A percentile compares a stretch with the other conserved stretches of the same genome.
Evolutionary conservation across 192 early-diverging fungal genomes (phyloP).

Genomic region (Backusella psychrophila): DNA sequence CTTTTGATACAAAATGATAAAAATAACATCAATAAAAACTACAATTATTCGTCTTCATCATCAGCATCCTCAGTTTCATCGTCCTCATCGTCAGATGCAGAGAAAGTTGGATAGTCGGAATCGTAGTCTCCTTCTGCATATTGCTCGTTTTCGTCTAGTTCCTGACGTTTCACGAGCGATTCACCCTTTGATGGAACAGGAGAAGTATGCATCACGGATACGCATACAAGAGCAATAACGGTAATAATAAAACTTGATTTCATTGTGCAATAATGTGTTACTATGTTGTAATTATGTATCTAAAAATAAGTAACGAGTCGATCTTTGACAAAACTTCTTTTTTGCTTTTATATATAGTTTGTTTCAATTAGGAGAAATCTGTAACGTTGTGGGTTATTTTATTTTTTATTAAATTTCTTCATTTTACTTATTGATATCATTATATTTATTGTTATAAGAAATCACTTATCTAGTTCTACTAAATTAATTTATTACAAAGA

Average conservation of each 20-base stretch:
- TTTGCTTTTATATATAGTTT: neutral
- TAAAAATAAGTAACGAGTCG: neutral
- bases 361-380: neutral
- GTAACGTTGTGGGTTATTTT: neutral
- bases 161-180: neutral
- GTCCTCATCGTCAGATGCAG: neutral
- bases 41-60: neutral
- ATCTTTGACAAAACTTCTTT: neutral
- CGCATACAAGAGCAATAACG: neutral
- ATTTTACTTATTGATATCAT: neutral
- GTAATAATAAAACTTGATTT: neutral
- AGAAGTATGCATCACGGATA: neutral
- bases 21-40: neutral
- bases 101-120: neutral
- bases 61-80: neutral
- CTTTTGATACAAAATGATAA: neutral
- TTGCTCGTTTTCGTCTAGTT: neutral
- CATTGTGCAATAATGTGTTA: neutral
- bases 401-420: neutral
- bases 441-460: neutral
- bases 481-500: neutral
- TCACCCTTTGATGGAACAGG: constrained; percentile 1
- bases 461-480: too few relatives aligned
- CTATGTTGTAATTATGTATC: neutral
- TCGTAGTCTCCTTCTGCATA: neutral